A percentile compares a stretch with the other conserved stretches of the same genome.
Evolutionary conservation across 306 rosid genomes (phyloP).

Genomic region (Lathyrus sativus): DNA sequence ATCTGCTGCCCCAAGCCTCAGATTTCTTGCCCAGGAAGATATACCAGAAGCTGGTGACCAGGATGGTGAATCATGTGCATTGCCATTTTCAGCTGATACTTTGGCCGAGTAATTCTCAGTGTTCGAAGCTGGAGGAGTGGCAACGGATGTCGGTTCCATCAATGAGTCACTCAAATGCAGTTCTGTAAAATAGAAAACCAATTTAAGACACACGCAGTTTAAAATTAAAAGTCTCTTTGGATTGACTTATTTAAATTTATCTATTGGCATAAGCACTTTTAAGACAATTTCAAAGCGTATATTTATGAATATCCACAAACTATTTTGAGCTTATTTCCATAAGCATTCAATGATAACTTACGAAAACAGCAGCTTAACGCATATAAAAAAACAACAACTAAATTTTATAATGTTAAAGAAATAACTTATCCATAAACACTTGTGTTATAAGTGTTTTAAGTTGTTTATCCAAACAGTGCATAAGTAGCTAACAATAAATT

Average conservation of each 20-base stretch:
- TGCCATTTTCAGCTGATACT: conserved; percentile 42
- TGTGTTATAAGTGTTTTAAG: not conserved
- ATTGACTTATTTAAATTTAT: not conserved
- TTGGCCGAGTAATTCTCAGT: conserved; percentile 41
- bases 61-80: conserved; percentile 37
- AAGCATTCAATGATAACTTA: not conserved
- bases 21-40: conserved; percentile 54
- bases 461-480: not conserved
- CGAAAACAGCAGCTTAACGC: not conserved
- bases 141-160: conserved; percentile 49
- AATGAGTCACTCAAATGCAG: conserved; percentile 41
- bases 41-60: conserved; percentile 45
- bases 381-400: not conserved
- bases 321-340: not conserved
- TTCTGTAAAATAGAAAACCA: conserved; percentile 32
- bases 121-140: conserved; percentile 37
- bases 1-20: conserved; percentile 46
- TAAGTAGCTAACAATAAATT: too few species aligned
- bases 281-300: not conserved
- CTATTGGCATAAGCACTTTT: not conserved
- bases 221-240: not conserved
- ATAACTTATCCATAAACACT: not conserved
- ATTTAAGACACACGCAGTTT: not conserved
- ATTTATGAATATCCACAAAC: not conserved
- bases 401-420: not conserved